Conservation (phyloP, 2,329 filamentous ascomycete genomes). For the Trematosphaeria pertusa region DNA sequence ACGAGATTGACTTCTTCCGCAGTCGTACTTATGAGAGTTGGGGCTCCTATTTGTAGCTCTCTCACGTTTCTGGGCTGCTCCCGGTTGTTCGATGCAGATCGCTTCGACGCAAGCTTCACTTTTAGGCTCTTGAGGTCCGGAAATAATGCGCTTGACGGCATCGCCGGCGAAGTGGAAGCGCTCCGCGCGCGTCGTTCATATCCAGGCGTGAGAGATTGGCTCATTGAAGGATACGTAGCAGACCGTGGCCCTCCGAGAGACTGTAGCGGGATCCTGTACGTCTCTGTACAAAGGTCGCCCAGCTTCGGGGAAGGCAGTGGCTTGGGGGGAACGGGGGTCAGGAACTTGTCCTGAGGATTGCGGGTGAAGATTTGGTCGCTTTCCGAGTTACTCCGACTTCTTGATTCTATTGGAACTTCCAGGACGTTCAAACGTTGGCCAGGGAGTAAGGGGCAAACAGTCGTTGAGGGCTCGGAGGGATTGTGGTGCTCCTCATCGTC, state of each 20-base stretch:
- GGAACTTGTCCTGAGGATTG: conserved; percentile 78
- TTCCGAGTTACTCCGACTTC: conserved; percentile 70
- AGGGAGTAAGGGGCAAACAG: conserved; percentile 81
- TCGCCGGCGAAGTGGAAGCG: conserved; percentile 37
- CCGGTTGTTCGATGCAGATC: conserved; percentile 30
- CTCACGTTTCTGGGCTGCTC: conserved; percentile 27
- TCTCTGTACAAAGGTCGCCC: conserved; percentile 23
- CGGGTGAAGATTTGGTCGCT: conserved; percentile 75
- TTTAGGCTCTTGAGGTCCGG: conserved; percentile 41
- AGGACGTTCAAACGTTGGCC: conserved; percentile 88
- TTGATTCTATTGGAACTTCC: conserved; percentile 73
- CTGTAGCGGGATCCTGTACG: conserved; percentile 28
- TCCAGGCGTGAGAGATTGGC: conserved; percentile 30
- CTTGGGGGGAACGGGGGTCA: conserved; percentile 67
- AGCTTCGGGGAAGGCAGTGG: conserved; percentile 26
- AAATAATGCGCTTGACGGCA: conserved; percentile 36
- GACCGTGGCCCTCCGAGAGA: conserved; percentile 32
- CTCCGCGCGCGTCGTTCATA: conserved; percentile 37
- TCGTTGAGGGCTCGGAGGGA: conserved; percentile 74
- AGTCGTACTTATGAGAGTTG: conserved; percentile 41
- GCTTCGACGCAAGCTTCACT: conserved; percentile 38
- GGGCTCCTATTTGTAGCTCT: conserved; percentile 41
- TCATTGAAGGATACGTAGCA: conserved; percentile 35
- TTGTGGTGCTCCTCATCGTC: conserved; percentile 82
- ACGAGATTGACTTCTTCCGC: conserved; percentile 38